These are phyloP conservation scores for Elongisporangium prolatum DNA, from an alignment of 352 stramenopile genomes.

Conservation along the genomic window DNA sequence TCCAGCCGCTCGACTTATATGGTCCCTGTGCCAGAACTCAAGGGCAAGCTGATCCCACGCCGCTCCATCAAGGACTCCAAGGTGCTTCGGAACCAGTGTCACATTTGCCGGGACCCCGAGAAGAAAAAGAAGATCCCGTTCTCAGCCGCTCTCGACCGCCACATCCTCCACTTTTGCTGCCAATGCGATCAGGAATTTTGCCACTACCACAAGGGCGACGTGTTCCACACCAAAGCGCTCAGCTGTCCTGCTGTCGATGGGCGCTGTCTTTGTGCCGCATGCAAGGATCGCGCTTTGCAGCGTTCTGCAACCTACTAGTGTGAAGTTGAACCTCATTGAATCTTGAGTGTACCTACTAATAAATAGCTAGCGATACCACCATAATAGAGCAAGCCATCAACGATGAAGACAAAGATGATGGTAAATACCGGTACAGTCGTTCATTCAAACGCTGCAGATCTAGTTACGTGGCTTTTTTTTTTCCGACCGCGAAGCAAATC, in stretches of 20 bases:
- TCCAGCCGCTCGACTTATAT: conserved; percentile 85
- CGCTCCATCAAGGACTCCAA: conserved; percentile 29
- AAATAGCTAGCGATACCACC: not conserved
- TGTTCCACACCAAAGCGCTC: conserved; percentile 73
- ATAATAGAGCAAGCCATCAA: not conserved
- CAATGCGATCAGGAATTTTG: conserved; percentile 80
- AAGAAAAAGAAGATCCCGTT: conserved; percentile 69
- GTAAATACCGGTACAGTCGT: not conserved
- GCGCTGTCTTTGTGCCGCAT: conserved; percentile 66
- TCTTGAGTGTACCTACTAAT: not conserved
- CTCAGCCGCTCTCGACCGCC: conserved; percentile 53
- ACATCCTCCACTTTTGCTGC: conserved; percentile 79
- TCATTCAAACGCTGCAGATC: not conserved
- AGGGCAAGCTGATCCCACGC: conserved; percentile 46
- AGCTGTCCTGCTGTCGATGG: conserved; percentile 77
- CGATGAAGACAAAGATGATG: not conserved
- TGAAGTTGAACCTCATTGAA: not conserved
- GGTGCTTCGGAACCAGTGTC: conserved; percentile 61
- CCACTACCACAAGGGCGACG: conserved; percentile 77
- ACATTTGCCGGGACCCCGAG: conserved; percentile 60
- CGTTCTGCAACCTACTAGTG: conserved; percentile 40
- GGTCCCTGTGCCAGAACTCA: conserved; percentile 73
- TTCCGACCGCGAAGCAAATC: conserved; percentile 47
- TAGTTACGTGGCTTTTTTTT: conserved; percentile 14
- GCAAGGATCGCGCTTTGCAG: conserved; percentile 61